Evolutionary conservation across 805 yeast species (phyloP), one percentile per base, ranked within the genome.

Genomic region (Candida insectorum): DNA sequence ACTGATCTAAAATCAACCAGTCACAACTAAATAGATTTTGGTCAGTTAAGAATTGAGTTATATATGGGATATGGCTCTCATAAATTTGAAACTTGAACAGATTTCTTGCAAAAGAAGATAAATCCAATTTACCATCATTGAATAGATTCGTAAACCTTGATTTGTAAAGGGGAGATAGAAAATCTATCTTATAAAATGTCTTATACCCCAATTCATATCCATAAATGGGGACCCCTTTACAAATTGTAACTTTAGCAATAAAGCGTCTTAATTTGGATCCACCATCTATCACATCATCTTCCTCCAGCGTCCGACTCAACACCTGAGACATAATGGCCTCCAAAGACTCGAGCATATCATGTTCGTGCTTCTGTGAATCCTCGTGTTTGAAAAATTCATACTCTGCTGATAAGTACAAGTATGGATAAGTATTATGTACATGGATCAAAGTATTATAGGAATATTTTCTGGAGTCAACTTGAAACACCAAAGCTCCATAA

Each of bases 341-440:
- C 10, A 82, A 48, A 37, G 62, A 58, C 7, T 43, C 24, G 21
- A 62, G 72, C 12, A 81, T 43, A 1, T 52, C 44, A 3, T 56
- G 43, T 18, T 81, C 12, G 32, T 44, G 44, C 5, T 16, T 17
- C 7, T 26, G 6, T 14, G 25, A 28, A 1, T 26, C 11, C 2
- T 18, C 8, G 12, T 29, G 8, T 16, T 35, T 31, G 2, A 28
- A 21, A 22, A 28, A 38, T 28, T 58, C 40, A 8, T 79, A 82
- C 26, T 62, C 65, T 48, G 81, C 81, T 22, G 75, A 77, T 2
- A 89, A 64, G 50, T 72, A 88, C 2, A 91, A 44, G 50, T 91
- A 93, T 0, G 97, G 98, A 43, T 71, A 85, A 13, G 75, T 75
- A 24, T 91, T 89, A 60, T 89, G 97, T 7, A 93, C 62, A 54